phyloP scores from a whole-genome alignment of 169 alveolate species.

The Eimeria necatrix region DNA sequence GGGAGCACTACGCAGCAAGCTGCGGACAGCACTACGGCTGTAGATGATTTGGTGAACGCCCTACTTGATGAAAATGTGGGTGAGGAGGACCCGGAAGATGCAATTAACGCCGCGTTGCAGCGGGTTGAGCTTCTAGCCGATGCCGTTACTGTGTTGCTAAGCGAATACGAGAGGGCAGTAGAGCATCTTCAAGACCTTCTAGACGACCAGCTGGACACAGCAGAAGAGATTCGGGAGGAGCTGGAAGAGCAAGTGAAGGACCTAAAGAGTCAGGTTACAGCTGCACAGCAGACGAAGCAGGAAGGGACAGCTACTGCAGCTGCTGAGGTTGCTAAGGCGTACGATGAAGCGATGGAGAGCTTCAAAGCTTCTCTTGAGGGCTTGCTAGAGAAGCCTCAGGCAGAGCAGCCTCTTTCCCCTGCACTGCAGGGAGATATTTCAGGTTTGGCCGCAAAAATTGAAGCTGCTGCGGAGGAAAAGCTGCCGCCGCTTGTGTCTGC shows the following conservation, averaged over 20 bases:
- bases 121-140: conserved; percentile 68
- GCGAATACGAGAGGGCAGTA: conserved; percentile 59
- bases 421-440: conserved; percentile 50
- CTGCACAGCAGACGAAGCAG: conserved; percentile 1
- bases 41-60: not conserved
- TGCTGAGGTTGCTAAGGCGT: conserved; percentile 69
- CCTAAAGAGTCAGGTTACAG: conserved; percentile 10
- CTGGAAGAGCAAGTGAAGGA: conserved; percentile 14
- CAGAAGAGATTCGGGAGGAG: conserved; percentile 52
- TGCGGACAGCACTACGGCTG: not conserved
- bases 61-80: not conserved
- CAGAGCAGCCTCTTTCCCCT: conserved; percentile 17
- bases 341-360: conserved; percentile 64
- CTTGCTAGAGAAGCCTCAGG: conserved; percentile 54
- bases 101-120: conserved; percentile 30
- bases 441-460: conserved; percentile 35
- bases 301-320: conserved; percentile 58
- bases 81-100: conserved; percentile 47
- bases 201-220: conserved; percentile 60
- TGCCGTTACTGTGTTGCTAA: conserved; percentile 68
- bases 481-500: conserved; percentile 28
- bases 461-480: conserved; percentile 61
- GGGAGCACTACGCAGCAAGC: not conserved
- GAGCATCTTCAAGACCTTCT: conserved; percentile 50
- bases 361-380: conserved; percentile 38